Evolutionary conservation across 2,329 filamentous ascomycete species (phyloP), one percentile per base, ranked within the genome.

Genomic region (Cladosporium sp.): DNA sequence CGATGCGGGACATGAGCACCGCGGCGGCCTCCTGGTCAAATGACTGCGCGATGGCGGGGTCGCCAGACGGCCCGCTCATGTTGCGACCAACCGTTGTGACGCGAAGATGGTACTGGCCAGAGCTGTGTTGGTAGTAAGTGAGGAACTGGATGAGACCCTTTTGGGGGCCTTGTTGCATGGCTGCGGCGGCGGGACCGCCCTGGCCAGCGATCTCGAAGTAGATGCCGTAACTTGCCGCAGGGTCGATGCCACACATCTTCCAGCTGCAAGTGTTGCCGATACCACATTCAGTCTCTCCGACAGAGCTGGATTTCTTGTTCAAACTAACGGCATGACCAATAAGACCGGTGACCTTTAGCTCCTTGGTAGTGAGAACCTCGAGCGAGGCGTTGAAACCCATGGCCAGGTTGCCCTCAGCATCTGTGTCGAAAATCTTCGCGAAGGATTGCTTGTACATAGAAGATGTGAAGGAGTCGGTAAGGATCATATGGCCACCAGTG

Each of bases 401-500:
- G 9, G 95, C 74, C 11, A 98, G 80, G 68, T 96, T 95, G 60
- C 96, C 93, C 54, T 95, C 86, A 1, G 81, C 89, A 66, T 98
- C 93, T 72, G 96, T 96, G 69, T 98, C 93, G 66, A 98, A 98
- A 14, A 98, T 85, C 54, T 95, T 86, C 48, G 95, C 86, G 66
- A 98, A 98, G 0, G 93, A 97, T 69, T 98, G 93, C 75, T 93
- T 96, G 78, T 97, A 98, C 85, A 98, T 96, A 54, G 92, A 97
- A 0, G 93, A 95, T 3, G 92, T 97, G 70, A 98, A 98, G 69
- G 91, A 96, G 70, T 98, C 93, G 1, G 93, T 97, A 59, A 98
- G 75, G 58, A 98, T 95, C 86, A 98, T 98, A 68, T 98, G 91
- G 35, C 93, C 93, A 59, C 93, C 93, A 14, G 93, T 98, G 32